Evolutionary conservation across 2,329 filamentous ascomycete genomes (phyloP), one percentile per base, ranked within the genome.

Genomic region (Sporothrix luriei): DNA sequence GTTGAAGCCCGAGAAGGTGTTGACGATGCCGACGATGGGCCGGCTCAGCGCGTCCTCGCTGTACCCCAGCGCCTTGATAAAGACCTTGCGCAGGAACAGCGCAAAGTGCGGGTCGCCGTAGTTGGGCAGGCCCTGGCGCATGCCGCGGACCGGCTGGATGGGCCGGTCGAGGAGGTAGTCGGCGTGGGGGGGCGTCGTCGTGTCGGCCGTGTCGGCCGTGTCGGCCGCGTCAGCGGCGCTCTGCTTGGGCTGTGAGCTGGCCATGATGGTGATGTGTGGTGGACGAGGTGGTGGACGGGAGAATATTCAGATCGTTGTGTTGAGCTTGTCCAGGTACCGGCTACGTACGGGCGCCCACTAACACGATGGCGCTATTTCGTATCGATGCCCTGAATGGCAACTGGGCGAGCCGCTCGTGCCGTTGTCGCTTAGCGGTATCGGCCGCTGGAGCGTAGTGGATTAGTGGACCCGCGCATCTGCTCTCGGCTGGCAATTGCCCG

Each of bases 61-160:
- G 77, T 91, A 92, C 0, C 90, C 90, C 1, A 91, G 82, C 0
- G 90, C 89, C 77, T 92, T 92, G 80, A 92, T 92, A 78, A 92
- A 92, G 29, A 89, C 90, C 75, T 92, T 92, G 46, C 90, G 85
- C 0, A 92, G 82, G 75, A 92, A 92, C 1, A 92, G 83, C 0
- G 88, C 90, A 80, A 93, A 93, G 78, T 92, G 90, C 7, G 89
- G 82, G 73, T 93, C 90, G 57, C 90, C 90, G 73, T 92, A 92
- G 0, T 86, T 87, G 2, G 89, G 84, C 0, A 92, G 83, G 1
- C 87, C 87, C 73, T 88, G 87, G 9, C 88, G 84, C 40, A 92
- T 81, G 7, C 81, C 77, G 59, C 78, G 73, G 43, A 79, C 78
- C 52, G 82, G 79, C 29, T 78, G 74, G 68, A 90, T 84, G 1